These are phyloP conservation scores for Globisporangium canariense DNA, from an alignment of 352 stramenopile genomes.

Conservation along the genomic window DNA sequence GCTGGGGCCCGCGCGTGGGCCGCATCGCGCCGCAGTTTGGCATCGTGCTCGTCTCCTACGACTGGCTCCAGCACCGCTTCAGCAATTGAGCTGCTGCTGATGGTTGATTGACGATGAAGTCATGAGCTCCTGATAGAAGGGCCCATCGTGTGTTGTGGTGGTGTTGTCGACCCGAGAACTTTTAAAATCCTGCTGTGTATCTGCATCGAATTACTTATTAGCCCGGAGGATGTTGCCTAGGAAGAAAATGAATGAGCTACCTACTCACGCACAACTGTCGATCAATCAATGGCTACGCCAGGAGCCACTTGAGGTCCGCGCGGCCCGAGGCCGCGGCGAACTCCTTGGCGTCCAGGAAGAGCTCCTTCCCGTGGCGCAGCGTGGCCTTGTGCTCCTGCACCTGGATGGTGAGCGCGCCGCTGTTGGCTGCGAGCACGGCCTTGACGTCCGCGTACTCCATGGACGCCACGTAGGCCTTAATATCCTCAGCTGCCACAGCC, in stretches of 20 bases:
- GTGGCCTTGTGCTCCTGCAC: conserved; percentile 38
- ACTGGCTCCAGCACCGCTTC: conserved; percentile 74
- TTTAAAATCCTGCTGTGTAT: not conserved
- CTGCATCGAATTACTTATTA: conserved; percentile 9
- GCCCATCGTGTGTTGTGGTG: not conserved
- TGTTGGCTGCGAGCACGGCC: conserved; percentile 29
- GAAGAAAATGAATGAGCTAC: conserved; percentile 1
- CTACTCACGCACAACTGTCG: not conserved
- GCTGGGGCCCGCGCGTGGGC: conserved; percentile 66
- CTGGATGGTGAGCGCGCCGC: conserved; percentile 40
- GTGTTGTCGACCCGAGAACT: not conserved
- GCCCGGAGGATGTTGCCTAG: not conserved
- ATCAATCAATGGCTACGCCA: conserved; percentile 9
- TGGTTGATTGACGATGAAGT: not conserved
- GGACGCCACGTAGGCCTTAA: conserved; percentile 63
- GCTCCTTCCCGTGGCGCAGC: conserved; percentile 52
- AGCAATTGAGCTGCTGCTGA: conserved; percentile 11
- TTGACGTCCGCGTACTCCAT: conserved; percentile 86
- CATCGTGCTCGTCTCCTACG: conserved; percentile 78
- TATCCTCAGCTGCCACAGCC: conserved; percentile 37
- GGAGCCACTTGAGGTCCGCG: conserved; percentile 47
- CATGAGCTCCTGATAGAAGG: not conserved
- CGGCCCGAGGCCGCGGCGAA: conserved; percentile 39
- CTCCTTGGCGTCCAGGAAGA: conserved; percentile 77
- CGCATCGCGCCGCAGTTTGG: conserved; percentile 80